Conservation (phyloP, 306 rosid species). For the Geum urbanum region DNA sequence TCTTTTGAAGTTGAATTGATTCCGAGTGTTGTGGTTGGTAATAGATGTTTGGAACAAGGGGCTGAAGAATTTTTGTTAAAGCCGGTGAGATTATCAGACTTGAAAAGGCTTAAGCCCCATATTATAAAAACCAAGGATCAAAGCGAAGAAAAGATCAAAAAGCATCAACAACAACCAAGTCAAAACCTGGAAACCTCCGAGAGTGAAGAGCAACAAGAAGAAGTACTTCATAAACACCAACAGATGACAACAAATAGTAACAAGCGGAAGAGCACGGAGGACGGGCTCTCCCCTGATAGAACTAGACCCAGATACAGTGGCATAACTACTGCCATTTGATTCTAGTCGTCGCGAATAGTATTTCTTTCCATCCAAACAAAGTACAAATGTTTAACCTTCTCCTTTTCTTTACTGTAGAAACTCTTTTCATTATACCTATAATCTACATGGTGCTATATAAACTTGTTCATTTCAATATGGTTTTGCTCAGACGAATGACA, state of each 20-base stretch:
- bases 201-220: constrained; percentile 18
- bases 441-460: too few relatives aligned
- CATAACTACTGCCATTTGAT: constrained; percentile 64
- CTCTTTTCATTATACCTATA: too few relatives aligned
- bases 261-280: constrained; percentile 83
- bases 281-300: constrained; percentile 72
- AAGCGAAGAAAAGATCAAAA: constrained; percentile 30
- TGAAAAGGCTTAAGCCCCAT: constrained; percentile 65
- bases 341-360: constrained; percentile 15
- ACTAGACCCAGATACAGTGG: constrained; percentile 80
- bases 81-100: constrained; percentile 73
- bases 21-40: constrained; percentile 1
- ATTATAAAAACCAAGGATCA: constrained; percentile 62
- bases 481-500: too few relatives aligned
- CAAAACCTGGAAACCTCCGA: constrained; percentile 17
- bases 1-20: not conserved
- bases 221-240: constrained; percentile 17
- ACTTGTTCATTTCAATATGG: too few relatives aligned
- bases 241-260: constrained; percentile 38
- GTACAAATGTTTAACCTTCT: constrained; percentile 34
- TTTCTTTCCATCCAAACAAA: constrained; percentile 24
- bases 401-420: not conserved
- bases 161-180: constrained; percentile 31
- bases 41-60: constrained; percentile 92
- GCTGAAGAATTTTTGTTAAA: constrained; percentile 94